Evolutionary conservation across 2,329 filamentous ascomycete species (phyloP), one percentile per base, ranked within the genome.

Genomic region (Neofusicoccum laricinum): DNA sequence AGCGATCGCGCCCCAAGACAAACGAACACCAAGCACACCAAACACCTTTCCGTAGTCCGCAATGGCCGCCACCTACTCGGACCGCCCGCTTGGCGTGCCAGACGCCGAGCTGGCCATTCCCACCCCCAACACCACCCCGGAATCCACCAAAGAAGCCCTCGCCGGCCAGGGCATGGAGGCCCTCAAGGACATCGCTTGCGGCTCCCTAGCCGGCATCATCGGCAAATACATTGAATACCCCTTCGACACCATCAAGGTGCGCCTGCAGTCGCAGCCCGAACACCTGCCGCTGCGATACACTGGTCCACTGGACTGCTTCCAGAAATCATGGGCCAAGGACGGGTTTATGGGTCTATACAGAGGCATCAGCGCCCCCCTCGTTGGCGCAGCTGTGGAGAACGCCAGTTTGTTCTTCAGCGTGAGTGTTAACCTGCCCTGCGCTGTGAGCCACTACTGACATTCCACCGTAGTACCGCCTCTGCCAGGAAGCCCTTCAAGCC

Each of bases 221-320:
- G 94, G 94, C 67, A 99, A 98, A 81, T 92, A 94, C 76, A 94
- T 99, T 74, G 95, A 99, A 77, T 99, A 97, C 76, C 95, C 95
- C 25, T 99, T 99, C 79, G 95, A 99, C 79, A 99, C 95, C 0
- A 89, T 99, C 77, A 99, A 99, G 80, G 95, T 99, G 66, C 91
- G 95, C 45, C 86, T 99, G 11, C 95, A 99, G 77, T 95, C 94
- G n/a, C 94, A 98, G 77, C 91, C 93, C 38, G 90, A 94, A 76
- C 87, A 90, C 71, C 83, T 92, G 2, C 93, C 92, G 15, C 85
- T 93, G 19, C 88, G 86, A 66, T 98, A 97, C 77, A 87, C 81
- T 5, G 95, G 95, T 0, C 94, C 95, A 0, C 72, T 97, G 68
- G 95, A 99, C 79, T 98, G 95, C 80, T 97, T 99, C 79, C 86